Evolutionary conservation across 1,284 basidiomycete species (phyloP).

Genomic region (Papiliotrema flavescens): DNA sequence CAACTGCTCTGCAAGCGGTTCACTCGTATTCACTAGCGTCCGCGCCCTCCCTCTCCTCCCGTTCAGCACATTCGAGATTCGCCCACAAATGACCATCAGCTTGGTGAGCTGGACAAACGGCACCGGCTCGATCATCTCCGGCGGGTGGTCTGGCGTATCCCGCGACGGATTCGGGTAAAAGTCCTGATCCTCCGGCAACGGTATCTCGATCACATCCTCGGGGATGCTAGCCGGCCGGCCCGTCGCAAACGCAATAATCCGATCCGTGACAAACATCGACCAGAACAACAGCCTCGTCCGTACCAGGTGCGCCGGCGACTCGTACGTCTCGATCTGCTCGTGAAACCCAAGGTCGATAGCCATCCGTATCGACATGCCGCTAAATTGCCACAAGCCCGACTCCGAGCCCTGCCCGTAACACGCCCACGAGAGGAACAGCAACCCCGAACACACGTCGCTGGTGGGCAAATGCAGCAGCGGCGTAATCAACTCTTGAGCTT

Average conservation of each 20-base stretch:
- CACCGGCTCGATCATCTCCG: constrained; percentile 41
- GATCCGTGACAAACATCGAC: constrained; percentile 50
- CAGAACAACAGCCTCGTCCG: constrained; percentile 49
- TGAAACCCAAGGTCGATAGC: constrained; percentile 51
- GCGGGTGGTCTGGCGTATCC: constrained; percentile 23
- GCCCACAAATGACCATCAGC: constrained; percentile 51
- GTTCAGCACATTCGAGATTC: constrained; percentile 50
- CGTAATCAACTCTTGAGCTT: constrained; percentile 50
- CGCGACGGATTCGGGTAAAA: constrained; percentile 47
- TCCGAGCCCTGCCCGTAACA: constrained; percentile 51
- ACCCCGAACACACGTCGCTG: constrained; percentile 46
- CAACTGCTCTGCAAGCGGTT: constrained; percentile 36
- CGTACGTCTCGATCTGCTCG: constrained; percentile 49
- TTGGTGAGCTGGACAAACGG: constrained; percentile 49
- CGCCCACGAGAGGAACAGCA: constrained; percentile 49
- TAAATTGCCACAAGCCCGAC: constrained; percentile 48
- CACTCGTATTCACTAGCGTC: constrained; percentile 42
- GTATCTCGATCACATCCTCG: constrained; percentile 51
- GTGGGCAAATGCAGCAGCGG: constrained; percentile 50
- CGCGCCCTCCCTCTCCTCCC: constrained; percentile 45
- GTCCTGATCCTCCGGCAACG: constrained; percentile 48
- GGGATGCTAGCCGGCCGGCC: constrained; percentile 45
- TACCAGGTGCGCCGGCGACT: constrained; percentile 46
- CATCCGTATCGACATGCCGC: constrained; percentile 51
- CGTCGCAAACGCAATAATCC: constrained; percentile 47